Evolutionary conservation across 768 basidiomycete species (phyloP).

Genomic region (Tricholomella constricta): DNA sequence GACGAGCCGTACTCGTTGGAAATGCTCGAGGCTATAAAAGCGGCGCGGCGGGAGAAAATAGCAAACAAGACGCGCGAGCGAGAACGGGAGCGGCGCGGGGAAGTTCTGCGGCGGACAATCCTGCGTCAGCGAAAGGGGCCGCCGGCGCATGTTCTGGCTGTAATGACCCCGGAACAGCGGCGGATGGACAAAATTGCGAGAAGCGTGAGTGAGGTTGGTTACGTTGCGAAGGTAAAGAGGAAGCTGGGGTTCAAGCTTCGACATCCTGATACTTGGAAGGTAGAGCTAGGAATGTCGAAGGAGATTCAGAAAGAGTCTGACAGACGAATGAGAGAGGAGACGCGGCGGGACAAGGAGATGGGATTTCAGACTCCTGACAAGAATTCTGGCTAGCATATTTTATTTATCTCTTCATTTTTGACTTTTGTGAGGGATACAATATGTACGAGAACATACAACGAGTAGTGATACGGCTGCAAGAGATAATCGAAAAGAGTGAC

Average conservation of each 20-base stretch:
- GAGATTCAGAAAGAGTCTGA: slow-evolving; percentile 31
- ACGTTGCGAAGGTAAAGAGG: slow-evolving; percentile 65
- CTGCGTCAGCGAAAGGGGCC: slow-evolving; percentile 54
- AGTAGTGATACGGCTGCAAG: no score
- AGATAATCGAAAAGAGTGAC: no score
- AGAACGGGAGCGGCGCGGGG: slow-evolving; percentile 64
- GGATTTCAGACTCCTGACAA: neutral
- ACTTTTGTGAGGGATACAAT: neutral
- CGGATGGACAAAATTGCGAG: slow-evolving; percentile 52
- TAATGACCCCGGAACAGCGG: slow-evolving; percentile 51
- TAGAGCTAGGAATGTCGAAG: slow-evolving; percentile 28
- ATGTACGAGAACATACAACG: no score
- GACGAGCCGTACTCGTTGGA: slow-evolving; percentile 45
- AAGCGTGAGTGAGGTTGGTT: slow-evolving; percentile 66
- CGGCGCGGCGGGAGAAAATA: slow-evolving; percentile 61
- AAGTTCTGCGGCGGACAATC: slow-evolving; percentile 51
- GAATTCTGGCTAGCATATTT: neutral
- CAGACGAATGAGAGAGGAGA: slow-evolving; percentile 19
- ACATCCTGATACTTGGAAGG: slow-evolving; percentile 37
- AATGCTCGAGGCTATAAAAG: slow-evolving; percentile 49
- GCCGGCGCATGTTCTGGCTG: slow-evolving; percentile 59
- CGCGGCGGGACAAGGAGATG: neutral
- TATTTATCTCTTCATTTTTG: neutral
- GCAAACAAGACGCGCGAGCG: slow-evolving; percentile 66
- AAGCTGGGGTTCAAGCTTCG: slow-evolving; percentile 52